Percentiles rank a stretch among this genome's conserved stretches.
These are phyloP conservation scores for Ceratobasidium sp. DNA, from an alignment of 1,284 basidiomycete genomes.

Conservation along the genomic window DNA sequence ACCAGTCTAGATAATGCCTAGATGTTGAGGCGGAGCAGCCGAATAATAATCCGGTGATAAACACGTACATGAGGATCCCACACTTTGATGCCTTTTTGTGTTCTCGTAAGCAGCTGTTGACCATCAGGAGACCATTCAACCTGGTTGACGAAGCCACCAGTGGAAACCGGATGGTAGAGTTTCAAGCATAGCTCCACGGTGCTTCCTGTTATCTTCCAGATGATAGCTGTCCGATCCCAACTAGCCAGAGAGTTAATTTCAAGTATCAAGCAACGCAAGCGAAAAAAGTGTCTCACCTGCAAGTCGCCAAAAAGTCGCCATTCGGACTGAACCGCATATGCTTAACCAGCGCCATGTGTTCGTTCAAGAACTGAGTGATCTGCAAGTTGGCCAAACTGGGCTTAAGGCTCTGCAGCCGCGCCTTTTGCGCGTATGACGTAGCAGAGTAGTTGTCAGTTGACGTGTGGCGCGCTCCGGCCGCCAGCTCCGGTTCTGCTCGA, in stretches of 20 bases:
- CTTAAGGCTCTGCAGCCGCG: slow-evolving; percentile 54
- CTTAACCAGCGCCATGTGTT: slow-evolving; percentile 71
- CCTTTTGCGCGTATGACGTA: slow-evolving; percentile 50
- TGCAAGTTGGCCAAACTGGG: slow-evolving; percentile 68
- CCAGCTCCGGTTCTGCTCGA: slow-evolving; percentile 52
- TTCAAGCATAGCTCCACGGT: slow-evolving; percentile 46
- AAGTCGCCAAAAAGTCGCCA: slow-evolving; percentile 70
- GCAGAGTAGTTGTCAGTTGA: slow-evolving; percentile 49
- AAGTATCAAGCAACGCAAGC: slow-evolving; percentile 27
- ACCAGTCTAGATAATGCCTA: slow-evolving; percentile 63
- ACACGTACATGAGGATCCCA: slow-evolving; percentile 70
- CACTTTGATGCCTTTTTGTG: slow-evolving; percentile 72
- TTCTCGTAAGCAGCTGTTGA: slow-evolving; percentile 41
- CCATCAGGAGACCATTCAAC: slow-evolving; percentile 68
- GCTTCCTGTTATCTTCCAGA: slow-evolving; percentile 68
- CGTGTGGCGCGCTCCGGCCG: slow-evolving; percentile 51
- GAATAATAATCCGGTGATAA: background rate
- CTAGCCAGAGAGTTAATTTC: slow-evolving; percentile 54
- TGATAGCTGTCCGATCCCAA: slow-evolving; percentile 80
- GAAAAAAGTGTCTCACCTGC: no score
- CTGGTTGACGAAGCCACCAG: slow-evolving; percentile 75
- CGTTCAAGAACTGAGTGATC: slow-evolving; percentile 68
- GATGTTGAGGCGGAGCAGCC: slow-evolving; percentile 24
- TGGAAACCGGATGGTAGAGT: slow-evolving; percentile 65
- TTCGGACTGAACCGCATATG: slow-evolving; percentile 78